A percentile compares a stretch with the other conserved stretches of the same genome.
Conservation (phyloP, 1,139 yeast species). For the Candida albicans region DNA sequence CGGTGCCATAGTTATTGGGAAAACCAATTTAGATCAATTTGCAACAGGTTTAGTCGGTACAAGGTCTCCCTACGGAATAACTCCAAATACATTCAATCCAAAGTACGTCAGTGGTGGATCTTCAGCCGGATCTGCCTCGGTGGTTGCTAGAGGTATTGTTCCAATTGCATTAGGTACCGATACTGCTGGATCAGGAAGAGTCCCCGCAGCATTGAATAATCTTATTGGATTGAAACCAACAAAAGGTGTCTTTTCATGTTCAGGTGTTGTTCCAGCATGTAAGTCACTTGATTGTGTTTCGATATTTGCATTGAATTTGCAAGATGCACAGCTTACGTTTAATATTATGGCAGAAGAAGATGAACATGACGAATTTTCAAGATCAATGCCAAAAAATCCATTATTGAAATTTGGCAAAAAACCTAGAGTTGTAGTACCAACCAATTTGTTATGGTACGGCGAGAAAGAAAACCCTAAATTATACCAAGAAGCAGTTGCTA, state of each 20-base stretch:
- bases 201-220: constrained; percentile 95
- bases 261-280: constrained; percentile 97
- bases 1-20: constrained; percentile 90
- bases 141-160: constrained; percentile 84
- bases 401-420: constrained; percentile 53
- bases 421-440: constrained; percentile 78
- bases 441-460: constrained; percentile 71
- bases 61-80: constrained; percentile 89
- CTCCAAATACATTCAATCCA: constrained; percentile 72
- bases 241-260: constrained; percentile 77
- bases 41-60: constrained; percentile 97
- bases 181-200: constrained; percentile 98
- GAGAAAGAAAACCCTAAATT: constrained; percentile 75
- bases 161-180: constrained; percentile 92
- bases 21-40: constrained; percentile 92
- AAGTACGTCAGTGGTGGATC: constrained; percentile 92
- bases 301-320: constrained; percentile 70
- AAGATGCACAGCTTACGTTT: constrained; percentile 81
- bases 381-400: constrained; percentile 70
- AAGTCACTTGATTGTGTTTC: constrained; percentile 92
- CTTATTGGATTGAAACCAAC: constrained; percentile 91
- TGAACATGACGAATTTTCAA: constrained; percentile 75
- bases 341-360: constrained; percentile 72
- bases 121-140: constrained; percentile 92
- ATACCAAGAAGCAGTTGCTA: constrained; percentile 59